Evolutionary conservation across 1,284 basidiomycete genomes (phyloP), one percentile per base, ranked within the genome.

Genomic region (Apiotrichum mycotoxinovorans): DNA sequence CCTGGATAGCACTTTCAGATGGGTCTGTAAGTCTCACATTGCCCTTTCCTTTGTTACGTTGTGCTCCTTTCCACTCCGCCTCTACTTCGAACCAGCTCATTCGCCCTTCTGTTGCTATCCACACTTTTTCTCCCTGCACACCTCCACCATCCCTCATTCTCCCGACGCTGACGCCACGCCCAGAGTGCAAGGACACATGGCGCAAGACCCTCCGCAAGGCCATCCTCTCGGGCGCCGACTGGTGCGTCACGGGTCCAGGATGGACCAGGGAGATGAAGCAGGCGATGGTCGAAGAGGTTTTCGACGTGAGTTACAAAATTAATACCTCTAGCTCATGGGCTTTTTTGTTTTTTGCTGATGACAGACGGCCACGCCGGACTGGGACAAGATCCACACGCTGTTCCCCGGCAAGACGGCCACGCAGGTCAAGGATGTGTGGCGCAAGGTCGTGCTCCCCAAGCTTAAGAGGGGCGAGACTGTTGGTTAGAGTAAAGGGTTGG

Each of bases 121-220:
- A 30, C 25, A 51, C 15, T 41, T 22, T 10, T 35, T 20, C 15
- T 41, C 23, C 33, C 37, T 4, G 11, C 27, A 17, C 37, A 17
- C 25, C 38, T 3, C 37, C 17, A n/a, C 50, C 37, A 15, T 27
- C 26, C 27, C 37, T 5, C 34, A 11, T 34, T 3, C 40, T 22
- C 7, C 20, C 20, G 40, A 5, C 8, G 9, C 40, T 20, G n/a
- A 9, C 38, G 4, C 35, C 37, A 3, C 37, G 20, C 37, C 4
- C 57, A 69, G 68, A 70, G 54, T 65, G 63, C 56, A 63, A 66
- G 52, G 71, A 73, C 50, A 58, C 58, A 11, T 73, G 68, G 68
- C 64, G 70, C 38, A 69, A 73, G 62, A 64, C 58, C 10, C 46
- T 73, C 42, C 49, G 53, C 10, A 59, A 61, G 2, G 57, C 62